phyloP scores from a whole-genome alignment of 2,329 filamentous ascomycete genomes.

The Cordyceps cicadae region DNA sequence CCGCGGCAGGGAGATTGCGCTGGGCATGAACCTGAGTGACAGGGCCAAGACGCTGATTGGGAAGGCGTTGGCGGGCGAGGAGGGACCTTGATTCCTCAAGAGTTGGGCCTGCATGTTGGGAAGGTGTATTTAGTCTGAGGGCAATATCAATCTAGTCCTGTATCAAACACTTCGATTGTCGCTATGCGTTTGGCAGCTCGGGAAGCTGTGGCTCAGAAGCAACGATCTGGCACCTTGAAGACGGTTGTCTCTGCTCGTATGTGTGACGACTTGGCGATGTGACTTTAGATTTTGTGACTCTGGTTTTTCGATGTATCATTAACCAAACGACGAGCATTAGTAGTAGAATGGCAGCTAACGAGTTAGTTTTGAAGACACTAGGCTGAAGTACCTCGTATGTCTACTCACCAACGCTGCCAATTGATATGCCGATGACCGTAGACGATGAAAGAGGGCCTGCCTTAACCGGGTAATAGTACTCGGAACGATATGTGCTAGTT shows the following conservation, averaged over 20 bases:
- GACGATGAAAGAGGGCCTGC: background rate
- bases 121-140: background rate
- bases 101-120: background rate
- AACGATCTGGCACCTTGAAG: background rate
- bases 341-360: background rate
- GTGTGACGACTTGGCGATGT: too few species aligned
- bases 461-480: background rate
- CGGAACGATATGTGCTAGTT: background rate
- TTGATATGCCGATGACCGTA: background rate
- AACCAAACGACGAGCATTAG: background rate
- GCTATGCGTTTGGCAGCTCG: background rate
- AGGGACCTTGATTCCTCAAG: background rate
- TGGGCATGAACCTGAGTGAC: conserved; percentile 57
- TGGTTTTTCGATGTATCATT: background rate
- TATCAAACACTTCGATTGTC: background rate
- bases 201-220: background rate
- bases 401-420: background rate
- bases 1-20: conserved; percentile 53
- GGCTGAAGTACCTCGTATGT: too few species aligned
- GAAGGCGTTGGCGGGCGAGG: conserved; percentile 44
- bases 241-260: background rate
- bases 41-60: conserved; percentile 52
- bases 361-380: background rate
- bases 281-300: background rate
- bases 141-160: background rate